Evolutionary conservation across 345 rosid genomes (phyloP).

Genomic region (Bruguiera parviflora): DNA sequence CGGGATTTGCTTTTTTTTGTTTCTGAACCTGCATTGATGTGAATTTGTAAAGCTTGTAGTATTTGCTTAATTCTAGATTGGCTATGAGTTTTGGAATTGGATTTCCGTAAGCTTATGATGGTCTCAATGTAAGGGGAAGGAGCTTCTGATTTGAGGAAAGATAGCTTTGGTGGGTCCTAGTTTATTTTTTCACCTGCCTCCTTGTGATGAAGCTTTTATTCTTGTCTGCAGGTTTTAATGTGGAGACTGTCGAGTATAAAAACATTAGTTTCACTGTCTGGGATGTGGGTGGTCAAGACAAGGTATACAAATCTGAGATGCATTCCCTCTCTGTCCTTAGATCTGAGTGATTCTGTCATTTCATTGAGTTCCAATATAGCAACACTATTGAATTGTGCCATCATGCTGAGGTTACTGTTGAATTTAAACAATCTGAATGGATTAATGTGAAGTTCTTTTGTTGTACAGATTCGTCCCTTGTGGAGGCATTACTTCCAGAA

Average conservation of each 20-base stretch:
- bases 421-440: neutral
- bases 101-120: too few species aligned
- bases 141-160: too few species aligned
- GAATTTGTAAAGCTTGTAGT: too few species aligned
- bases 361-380: neutral
- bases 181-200: too few species aligned
- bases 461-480: slow-evolving; percentile 5
- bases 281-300: slow-evolving; percentile 7
- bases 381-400: too few species aligned
- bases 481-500: slow-evolving; percentile 7
- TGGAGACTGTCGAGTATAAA: slow-evolving; percentile 1
- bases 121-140: too few species aligned
- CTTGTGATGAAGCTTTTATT: neutral
- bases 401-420: neutral
- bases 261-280: slow-evolving; percentile 8
- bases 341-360: neutral
- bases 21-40: too few species aligned
- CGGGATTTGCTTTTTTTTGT: too few species aligned
- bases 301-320: neutral
- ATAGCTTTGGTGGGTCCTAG: too few species aligned
- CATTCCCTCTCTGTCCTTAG: neutral
- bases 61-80: too few species aligned
- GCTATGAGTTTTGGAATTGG: too few species aligned
- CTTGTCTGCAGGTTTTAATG: neutral
- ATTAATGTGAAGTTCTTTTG: slow-evolving; percentile 2